Percentiles rank a stretch among this genome's conserved stretches.
Conservation (phyloP, 169 alveolate species). For the Eimeria praecox region DNA sequence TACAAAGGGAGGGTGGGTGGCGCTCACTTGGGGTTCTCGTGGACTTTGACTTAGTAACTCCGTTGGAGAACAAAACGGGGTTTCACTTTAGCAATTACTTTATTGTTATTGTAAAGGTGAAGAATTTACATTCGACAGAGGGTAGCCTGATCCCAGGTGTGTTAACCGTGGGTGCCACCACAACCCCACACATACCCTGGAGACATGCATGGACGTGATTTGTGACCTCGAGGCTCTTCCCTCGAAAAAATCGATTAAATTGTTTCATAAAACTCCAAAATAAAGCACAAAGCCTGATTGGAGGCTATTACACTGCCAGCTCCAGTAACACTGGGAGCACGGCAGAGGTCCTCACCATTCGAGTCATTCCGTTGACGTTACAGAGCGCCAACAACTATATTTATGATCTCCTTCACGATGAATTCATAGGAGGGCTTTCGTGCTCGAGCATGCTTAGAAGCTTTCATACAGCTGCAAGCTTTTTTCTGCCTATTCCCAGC, state of each 20-base stretch:
- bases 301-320: neutral
- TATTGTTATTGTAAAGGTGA: neutral
- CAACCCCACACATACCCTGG: conserved; percentile 48
- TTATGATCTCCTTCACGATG: neutral
- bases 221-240: neutral
- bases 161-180: conserved; percentile 10
- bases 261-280: neutral
- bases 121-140: neutral
- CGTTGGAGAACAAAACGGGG: neutral
- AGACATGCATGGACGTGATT: neutral
- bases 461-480: neutral
- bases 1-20: neutral
- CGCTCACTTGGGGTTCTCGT: neutral
- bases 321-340: neutral
- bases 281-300: neutral
- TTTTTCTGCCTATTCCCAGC: neutral
- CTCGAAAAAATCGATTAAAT: neutral
- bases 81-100: neutral
- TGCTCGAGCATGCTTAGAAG: neutral
- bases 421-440: neutral
- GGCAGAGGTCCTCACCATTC: neutral
- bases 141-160: neutral
- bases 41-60: neutral
- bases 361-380: neutral
- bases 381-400: neutral